Evolutionary conservation across 495 filamentous ascomycete species (phyloP).

Genomic region (Aspergillus saccharolyticus): DNA sequence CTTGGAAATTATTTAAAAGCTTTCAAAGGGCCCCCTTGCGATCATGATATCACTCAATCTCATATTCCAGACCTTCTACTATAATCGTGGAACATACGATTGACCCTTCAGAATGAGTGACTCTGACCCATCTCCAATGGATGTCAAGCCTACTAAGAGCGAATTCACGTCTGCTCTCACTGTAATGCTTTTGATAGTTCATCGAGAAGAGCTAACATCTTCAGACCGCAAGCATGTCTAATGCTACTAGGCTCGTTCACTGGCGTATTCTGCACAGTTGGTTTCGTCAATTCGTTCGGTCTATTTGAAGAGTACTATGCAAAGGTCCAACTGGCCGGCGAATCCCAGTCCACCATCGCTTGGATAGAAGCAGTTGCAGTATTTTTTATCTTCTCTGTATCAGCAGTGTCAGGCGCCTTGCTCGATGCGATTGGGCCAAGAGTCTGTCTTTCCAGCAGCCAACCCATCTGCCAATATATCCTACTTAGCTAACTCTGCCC

Average conservation of each 20-base stretch:
- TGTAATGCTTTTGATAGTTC: background rate
- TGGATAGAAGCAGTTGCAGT: constrained; percentile 56
- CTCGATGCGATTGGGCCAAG: constrained; percentile 37
- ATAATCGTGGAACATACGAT: background rate
- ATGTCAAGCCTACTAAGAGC: constrained; percentile 5
- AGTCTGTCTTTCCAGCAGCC: constrained; percentile 9
- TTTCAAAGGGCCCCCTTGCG: background rate
- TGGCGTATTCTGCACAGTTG: constrained; percentile 48
- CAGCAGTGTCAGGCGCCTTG: constrained; percentile 28
- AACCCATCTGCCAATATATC: background rate
- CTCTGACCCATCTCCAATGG: background rate
- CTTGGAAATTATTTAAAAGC: background rate
- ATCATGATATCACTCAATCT: background rate
- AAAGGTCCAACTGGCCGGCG: constrained; percentile 39
- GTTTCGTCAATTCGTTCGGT: constrained; percentile 61
- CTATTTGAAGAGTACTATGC: constrained; percentile 59
- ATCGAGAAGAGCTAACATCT: background rate
- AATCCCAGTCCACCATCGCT: constrained; percentile 47
- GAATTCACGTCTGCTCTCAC: constrained; percentile 22
- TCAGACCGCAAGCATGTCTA: constrained; percentile 22
- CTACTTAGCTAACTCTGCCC: background rate
- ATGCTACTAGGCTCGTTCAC: constrained; percentile 27
- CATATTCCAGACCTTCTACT: background rate
- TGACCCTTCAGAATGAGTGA: constrained; percentile 2
- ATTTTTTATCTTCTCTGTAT: constrained; percentile 37